phyloP scores from a whole-genome alignment of 2,329 filamentous ascomycete genomes.

The Tolypocladium inflatum region DNA sequence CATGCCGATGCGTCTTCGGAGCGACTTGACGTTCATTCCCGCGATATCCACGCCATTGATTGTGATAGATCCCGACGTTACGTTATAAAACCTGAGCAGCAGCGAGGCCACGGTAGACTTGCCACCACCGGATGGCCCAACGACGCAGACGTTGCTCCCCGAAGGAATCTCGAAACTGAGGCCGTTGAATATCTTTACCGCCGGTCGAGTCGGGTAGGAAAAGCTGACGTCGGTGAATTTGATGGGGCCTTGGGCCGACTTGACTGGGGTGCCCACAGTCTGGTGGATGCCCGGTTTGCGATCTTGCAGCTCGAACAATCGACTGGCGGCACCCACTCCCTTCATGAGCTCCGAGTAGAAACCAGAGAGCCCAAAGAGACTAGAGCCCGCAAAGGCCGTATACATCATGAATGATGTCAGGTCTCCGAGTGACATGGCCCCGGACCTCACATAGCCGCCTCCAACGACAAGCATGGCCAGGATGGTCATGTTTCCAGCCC shows the following conservation, averaged over 20 bases:
- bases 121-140: slow-evolving; percentile 89
- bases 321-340: slow-evolving; percentile 91
- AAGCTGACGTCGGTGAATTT: slow-evolving; percentile 80
- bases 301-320: slow-evolving; percentile 92
- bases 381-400: slow-evolving; percentile 75
- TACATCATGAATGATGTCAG: slow-evolving; percentile 98
- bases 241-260: slow-evolving; percentile 79
- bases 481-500: slow-evolving; percentile 95
- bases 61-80: slow-evolving; percentile 64
- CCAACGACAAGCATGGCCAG: slow-evolving; percentile 83
- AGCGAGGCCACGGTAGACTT: slow-evolving; percentile 95
- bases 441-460: slow-evolving; percentile 78
- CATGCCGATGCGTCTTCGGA: slow-evolving; percentile 86
- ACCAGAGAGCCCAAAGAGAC: slow-evolving; percentile 84
- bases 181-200: slow-evolving; percentile 82
- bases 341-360: slow-evolving; percentile 99
- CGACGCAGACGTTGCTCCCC: slow-evolving; percentile 90
- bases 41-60: slow-evolving; percentile 81
- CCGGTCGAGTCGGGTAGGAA: slow-evolving; percentile 86
- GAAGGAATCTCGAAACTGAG: slow-evolving; percentile 86
- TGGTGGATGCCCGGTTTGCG: slow-evolving; percentile 78
- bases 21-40: slow-evolving; percentile 83
- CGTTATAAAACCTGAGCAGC: slow-evolving; percentile 82
- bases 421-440: slow-evolving; percentile 82
- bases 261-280: slow-evolving; percentile 70